Evolutionary conservation across 2,329 filamentous ascomycete species (phyloP).

Genomic region (Chaetomium strumarium): DNA sequence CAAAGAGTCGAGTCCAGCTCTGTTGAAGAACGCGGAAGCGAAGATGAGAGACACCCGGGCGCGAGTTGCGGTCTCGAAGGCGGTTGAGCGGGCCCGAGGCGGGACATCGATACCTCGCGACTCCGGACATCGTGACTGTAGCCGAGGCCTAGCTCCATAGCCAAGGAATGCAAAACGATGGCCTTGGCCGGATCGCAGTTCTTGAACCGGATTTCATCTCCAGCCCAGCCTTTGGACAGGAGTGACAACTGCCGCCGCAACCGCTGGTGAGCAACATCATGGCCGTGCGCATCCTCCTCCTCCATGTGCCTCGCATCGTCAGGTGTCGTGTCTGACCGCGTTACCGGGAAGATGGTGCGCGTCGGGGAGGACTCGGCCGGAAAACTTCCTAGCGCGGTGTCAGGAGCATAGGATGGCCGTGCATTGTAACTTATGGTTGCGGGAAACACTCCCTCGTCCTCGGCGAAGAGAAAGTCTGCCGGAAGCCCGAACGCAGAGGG

Average conservation of each 20-base stretch:
- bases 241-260: constrained; percentile 27
- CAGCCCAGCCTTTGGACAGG: constrained; percentile 21
- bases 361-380: constrained; percentile 1
- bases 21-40: constrained; percentile 14
- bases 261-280: constrained; percentile 20
- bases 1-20: constrained; percentile 17
- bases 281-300: background rate
- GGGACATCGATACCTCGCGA: constrained; percentile 24
- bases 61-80: constrained; percentile 1
- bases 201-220: constrained; percentile 26
- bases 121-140: constrained; percentile 27
- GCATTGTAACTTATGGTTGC: background rate
- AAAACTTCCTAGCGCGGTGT: background rate
- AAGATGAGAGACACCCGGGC: constrained; percentile 4
- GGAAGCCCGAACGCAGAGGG: constrained; percentile 5
- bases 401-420: background rate
- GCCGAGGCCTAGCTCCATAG: constrained; percentile 26
- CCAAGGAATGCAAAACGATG: constrained; percentile 25
- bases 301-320: constrained; percentile 3
- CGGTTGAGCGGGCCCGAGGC: constrained; percentile 7
- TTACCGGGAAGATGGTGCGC: background rate
- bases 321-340: background rate
- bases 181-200: constrained; percentile 26
- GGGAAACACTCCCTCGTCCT: constrained; percentile 21
- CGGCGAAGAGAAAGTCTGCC: constrained; percentile 20